Evolutionary conservation across 495 filamentous ascomycete genomes (phyloP).

Genomic region (Platismatia glauca): DNA sequence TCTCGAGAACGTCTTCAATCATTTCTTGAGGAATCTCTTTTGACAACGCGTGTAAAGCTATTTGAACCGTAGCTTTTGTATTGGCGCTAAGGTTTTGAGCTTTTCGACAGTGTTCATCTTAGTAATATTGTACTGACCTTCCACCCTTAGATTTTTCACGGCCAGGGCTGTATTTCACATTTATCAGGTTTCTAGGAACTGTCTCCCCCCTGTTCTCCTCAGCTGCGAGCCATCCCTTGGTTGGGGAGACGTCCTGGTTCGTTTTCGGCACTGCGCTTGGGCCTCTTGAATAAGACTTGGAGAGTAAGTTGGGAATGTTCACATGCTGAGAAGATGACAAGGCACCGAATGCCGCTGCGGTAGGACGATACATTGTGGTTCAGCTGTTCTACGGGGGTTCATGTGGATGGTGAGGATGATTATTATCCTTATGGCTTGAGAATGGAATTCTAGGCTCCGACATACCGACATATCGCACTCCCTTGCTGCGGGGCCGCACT

Average conservation of each 20-base stretch:
- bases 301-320: neutral
- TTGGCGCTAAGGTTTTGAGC: neutral
- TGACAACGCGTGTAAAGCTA: neutral
- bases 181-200: neutral
- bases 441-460: neutral
- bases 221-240: neutral
- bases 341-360: neutral
- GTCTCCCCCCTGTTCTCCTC: neutral
- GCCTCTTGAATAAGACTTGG: neutral
- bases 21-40: neutral
- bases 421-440: neutral
- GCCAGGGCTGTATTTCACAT: neutral
- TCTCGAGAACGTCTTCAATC: neutral
- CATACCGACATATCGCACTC: neutral
- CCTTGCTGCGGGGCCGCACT: neutral
- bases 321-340: neutral
- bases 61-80: neutral
- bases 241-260: neutral
- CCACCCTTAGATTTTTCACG: neutral
- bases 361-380: neutral
- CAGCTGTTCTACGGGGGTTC: neutral
- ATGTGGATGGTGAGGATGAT: neutral
- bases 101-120: neutral
- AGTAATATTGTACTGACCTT: neutral
- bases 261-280: neutral